These are phyloP conservation scores for Chionographis japonica DNA, from an alignment of 106 monocot genomes.

Conservation along the genomic window DNA sequence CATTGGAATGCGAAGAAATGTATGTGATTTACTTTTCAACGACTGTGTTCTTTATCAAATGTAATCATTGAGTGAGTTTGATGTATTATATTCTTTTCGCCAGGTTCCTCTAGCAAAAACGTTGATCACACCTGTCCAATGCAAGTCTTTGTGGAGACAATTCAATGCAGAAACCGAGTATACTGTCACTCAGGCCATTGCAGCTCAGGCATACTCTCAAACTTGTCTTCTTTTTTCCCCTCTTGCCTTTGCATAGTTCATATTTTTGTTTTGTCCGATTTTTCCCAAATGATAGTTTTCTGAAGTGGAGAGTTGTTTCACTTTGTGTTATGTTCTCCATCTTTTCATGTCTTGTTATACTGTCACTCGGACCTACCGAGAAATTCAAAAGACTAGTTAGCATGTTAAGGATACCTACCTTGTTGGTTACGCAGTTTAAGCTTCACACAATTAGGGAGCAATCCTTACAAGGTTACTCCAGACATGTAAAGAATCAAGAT, in stretches of 20 bases:
- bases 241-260: background rate
- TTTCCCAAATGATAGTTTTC: too few species aligned
- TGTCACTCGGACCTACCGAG: background rate
- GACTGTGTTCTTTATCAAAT: background rate
- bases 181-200: slow-evolving; percentile 83
- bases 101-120: slow-evolving; percentile 73
- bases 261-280: background rate
- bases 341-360: background rate
- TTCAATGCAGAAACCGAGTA: slow-evolving; percentile 86
- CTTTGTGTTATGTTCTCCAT: background rate
- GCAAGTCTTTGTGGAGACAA: slow-evolving; percentile 95
- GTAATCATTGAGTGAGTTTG: background rate
- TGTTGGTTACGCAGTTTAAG: too few species aligned
- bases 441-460: too few species aligned
- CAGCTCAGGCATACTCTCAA: slow-evolving; percentile 64
- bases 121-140: slow-evolving; percentile 88
- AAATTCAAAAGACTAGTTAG: too few species aligned
- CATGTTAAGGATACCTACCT: too few species aligned
- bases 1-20: too few species aligned
- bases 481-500: too few species aligned
- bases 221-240: background rate
- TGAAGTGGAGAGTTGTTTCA: background rate
- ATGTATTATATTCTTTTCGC: background rate
- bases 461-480: too few species aligned
- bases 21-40: background rate